Evolutionary conservation across 768 basidiomycete genomes (phyloP), one percentile per base, ranked within the genome.

Genomic region (Tulasnella sp.): DNA sequence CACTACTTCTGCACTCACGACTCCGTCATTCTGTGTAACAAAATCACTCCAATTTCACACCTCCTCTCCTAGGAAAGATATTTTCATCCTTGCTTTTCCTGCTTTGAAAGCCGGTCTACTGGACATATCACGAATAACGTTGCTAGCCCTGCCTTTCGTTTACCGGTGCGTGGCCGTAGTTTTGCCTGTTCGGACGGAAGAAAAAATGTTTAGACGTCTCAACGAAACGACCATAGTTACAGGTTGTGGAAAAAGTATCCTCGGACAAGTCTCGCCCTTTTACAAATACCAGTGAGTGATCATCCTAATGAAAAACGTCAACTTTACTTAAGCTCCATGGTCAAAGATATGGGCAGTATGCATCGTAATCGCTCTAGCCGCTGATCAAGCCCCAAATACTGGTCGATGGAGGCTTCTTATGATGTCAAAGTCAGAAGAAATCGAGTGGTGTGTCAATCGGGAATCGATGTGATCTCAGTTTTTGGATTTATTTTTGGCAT

Each of bases 381-480:
- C 69, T 12, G 67, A 71, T 48, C 70, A 71, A 58, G 58, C 59
- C 33, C 65, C 67, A 4, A 46, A 58, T 7, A 69, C 69, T 0
- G 58, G 64, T 2, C 53, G 70, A 54, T 72, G 70, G 70, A 56
- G 70, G n/a, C 49, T 72, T 29, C 54, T 72, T 32, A 54, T 72
- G 28, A 69, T 72, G 69, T 64, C 62, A 2, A 68, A 70, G 50
- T 37, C 58, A 22, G 70, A 72, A 51, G 70, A 70, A 57, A 56
- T 66, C 45, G 63, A 66, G n/a, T 70, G 70, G 70, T 53, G 13
- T 20, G 24, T 15, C n/a, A 29, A 15, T 39, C 6, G n/a, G n/a
- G n/a, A n/a, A n/a, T n/a, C n/a, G n/a, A 24, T 10, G 13, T 25
- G 47, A 16, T 10, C n/a, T 9, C 42, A 42, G n/a, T n/a, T 51